Evolutionary conservation across 2,329 filamentous ascomycete genomes (phyloP), one percentile per base, ranked within the genome.

Genomic region (Cordyceps cateniannulata): DNA sequence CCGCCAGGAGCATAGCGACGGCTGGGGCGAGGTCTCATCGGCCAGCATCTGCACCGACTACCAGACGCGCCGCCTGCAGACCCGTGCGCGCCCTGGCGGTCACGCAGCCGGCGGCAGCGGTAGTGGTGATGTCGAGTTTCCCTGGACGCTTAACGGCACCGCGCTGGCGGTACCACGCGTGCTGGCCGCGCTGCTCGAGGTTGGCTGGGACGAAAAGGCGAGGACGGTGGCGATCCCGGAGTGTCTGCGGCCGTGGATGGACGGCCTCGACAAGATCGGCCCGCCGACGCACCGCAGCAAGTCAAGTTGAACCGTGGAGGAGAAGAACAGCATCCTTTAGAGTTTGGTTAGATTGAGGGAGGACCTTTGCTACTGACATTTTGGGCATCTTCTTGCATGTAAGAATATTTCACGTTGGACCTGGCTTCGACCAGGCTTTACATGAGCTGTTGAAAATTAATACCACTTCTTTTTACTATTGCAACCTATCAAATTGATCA

Each of bases 1-100:
- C 45, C 84, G 93, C 5, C 79, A 77, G 55, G 78, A 80, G 27
- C 81, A 68, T 32, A 63, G 65, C 48, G 66, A 79, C 60, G 92
- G 91, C 32, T 99, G 93, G 89, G 95, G 95, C 51, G 95, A 99
- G 75, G 87, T 99, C 57, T 96, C 93, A 0, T 93, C 89, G 48
- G 87, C 91, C 0, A 96, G 90, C 64, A 87, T 93, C 67, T 99
- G 95, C 75, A 95, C 91, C 1, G 95, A 99, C 74, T 99, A 98
- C 75, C 95, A 99, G 78, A 89, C 84, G 27, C 82, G 95, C 29
- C 83, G 95, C 18, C 79, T 99, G 40, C 87, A 85, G 29, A 97
- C 95, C 16, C 83, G 89, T 45, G 78, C 90, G 50, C 85, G 87
- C 64, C 64, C 80, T n/a, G 58, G 58, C 38, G 58, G 58, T 50